Percentiles rank a stretch among this genome's conserved stretches.
Evolutionary conservation across 176 grass and related monocot species (phyloP).

Genomic region (Aegilops sharonensis): DNA sequence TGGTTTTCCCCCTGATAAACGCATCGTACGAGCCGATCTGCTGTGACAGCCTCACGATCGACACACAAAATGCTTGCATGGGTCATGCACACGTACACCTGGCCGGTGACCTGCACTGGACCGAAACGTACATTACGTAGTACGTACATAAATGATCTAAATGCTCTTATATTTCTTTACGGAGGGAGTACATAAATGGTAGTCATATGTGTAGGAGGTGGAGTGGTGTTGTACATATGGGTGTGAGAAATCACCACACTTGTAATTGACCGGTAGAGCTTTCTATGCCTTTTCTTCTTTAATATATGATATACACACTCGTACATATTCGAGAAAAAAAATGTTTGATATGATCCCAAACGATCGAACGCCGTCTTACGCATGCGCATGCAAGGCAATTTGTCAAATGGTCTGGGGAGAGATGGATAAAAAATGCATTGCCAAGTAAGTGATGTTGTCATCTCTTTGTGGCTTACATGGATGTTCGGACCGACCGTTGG

Average conservation of each 20-base stretch:
- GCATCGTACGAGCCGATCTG: background rate
- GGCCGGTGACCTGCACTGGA: background rate
- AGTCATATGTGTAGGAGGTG: no score
- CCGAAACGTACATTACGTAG: background rate
- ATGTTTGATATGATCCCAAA: background rate
- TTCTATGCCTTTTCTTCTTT: no score
- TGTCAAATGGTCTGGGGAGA: background rate
- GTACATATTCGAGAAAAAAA: no score
- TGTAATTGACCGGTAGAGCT: no score
- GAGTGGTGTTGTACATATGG: no score
- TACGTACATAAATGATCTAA: no score
- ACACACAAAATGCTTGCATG: background rate
- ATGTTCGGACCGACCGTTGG: background rate
- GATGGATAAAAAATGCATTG: background rate
- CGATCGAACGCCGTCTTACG: no score
- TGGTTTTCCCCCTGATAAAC: background rate
- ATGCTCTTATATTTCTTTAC: no score
- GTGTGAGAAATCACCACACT: no score
- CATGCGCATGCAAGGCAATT: background rate
- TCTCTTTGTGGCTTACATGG: background rate
- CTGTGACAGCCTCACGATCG: background rate
- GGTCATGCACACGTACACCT: background rate
- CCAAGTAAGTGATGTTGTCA: background rate
- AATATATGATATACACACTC: no score
- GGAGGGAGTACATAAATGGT: no score